Conservation (phyloP, 2,329 filamentous ascomycete genomes). For the Pseudonectria foliicola region DNA sequence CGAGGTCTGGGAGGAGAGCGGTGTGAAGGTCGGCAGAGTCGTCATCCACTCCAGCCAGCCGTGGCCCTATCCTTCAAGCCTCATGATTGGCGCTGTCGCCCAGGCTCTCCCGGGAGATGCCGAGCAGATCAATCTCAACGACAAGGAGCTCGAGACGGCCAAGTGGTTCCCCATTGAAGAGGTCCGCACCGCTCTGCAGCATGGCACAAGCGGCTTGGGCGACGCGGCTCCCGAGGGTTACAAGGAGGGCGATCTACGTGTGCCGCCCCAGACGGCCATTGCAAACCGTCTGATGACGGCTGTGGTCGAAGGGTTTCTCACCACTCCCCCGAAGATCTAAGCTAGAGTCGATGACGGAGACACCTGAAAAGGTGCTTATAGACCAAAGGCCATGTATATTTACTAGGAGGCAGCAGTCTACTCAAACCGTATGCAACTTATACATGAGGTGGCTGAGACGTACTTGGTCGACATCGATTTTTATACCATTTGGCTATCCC, state of each 20-base stretch:
- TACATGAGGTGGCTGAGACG: too few relatives aligned
- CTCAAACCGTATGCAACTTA: too few relatives aligned
- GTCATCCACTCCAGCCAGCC: conserved; percentile 79
- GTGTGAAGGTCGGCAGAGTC: conserved; percentile 68
- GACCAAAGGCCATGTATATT: too few relatives aligned
- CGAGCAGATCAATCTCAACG: conserved; percentile 78
- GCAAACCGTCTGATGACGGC: conserved; percentile 81
- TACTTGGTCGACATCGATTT: too few relatives aligned
- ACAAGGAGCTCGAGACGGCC: conserved; percentile 84
- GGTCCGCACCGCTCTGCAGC: conserved; percentile 63
- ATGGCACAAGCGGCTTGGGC: conserved; percentile 59
- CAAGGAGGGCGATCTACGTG: conserved; percentile 66
- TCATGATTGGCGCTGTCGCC: conserved; percentile 84
- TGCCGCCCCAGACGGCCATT: conserved; percentile 85
- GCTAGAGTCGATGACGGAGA: not conserved
- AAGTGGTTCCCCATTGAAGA: conserved; percentile 83
- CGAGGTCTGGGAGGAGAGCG: conserved; percentile 82
- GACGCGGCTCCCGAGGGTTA: conserved; percentile 59
- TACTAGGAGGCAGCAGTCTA: too few relatives aligned
- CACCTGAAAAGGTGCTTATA: not conserved
- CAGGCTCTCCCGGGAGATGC: conserved; percentile 67
- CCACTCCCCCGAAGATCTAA: conserved; percentile 46
- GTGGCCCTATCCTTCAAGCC: conserved; percentile 77
- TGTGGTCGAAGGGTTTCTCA: conserved; percentile 68
- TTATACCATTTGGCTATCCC: too few relatives aligned